Conservation (phyloP, 1,139 yeast species). For the Zygoascus meyerae region DNA sequence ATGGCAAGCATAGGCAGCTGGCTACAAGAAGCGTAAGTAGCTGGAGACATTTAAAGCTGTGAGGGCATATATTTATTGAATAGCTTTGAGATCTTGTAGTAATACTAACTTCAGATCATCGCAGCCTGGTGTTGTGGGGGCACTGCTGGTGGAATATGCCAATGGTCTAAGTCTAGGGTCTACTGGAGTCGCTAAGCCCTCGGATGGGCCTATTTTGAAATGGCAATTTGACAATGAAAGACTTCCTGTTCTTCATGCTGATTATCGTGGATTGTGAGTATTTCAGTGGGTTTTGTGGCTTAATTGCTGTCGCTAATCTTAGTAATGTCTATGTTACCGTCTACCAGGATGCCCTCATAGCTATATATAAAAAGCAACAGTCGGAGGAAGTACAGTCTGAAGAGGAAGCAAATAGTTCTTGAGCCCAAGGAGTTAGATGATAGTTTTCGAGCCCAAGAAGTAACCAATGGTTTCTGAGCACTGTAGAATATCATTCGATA, state of each 20-base stretch:
- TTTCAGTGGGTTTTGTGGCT: not conserved
- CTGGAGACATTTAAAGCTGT: too few species aligned
- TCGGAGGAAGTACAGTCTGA: not conserved
- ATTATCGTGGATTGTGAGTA: conserved; percentile 6
- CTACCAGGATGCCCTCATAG: conserved; percentile 17
- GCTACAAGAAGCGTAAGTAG: not conserved
- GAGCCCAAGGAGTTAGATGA: too few species aligned
- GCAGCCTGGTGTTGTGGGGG: conserved; percentile 25
- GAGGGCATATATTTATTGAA: too few species aligned
- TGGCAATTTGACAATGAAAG: conserved; percentile 14
- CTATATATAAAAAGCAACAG: conserved; percentile 15
- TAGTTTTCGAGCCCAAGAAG: too few species aligned
- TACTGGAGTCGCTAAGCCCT: conserved; percentile 26
- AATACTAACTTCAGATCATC: conserved; percentile 3
- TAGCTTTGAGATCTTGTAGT: too few species aligned
- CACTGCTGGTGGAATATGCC: conserved; percentile 22
- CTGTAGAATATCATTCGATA: too few species aligned
- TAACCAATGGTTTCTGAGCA: too few species aligned
- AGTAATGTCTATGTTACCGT: conserved; percentile 18
- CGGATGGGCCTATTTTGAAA: conserved; percentile 26
- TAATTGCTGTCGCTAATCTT: conserved; percentile 2
- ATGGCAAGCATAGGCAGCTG: not conserved
- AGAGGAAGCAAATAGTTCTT: not conserved
- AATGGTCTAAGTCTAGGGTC: conserved; percentile 29
- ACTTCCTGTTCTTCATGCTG: conserved; percentile 4